Percentiles rank a stretch among this genome's conserved stretches.
Conservation (phyloP, 805 yeast genomes). For the Brettanomyces naardenensis region DNA sequence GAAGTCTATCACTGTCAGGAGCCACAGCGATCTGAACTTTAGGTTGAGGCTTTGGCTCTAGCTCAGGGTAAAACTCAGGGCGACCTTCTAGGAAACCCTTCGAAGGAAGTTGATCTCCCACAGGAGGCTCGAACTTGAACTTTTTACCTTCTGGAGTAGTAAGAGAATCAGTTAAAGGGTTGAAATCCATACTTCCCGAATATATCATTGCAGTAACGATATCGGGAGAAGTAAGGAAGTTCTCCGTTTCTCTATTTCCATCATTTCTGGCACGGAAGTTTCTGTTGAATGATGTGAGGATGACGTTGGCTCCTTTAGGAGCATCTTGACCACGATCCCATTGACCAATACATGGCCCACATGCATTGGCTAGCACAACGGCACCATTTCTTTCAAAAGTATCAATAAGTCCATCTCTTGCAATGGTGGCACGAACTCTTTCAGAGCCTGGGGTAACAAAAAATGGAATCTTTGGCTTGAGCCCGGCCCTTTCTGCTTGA, state of each 20-base stretch:
- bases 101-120: conserved; percentile 84
- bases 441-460: conserved; percentile 98
- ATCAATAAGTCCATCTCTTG: conserved; percentile 86
- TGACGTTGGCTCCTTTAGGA: conserved; percentile 92
- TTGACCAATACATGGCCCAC: conserved; percentile 99
- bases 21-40: conserved; percentile 48
- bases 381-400: conserved; percentile 91
- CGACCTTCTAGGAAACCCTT: conserved; percentile 86
- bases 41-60: conserved; percentile 46
- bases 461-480: conserved; percentile 85
- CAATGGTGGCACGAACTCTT: conserved; percentile 97
- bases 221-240: conserved; percentile 96
- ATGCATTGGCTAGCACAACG: conserved; percentile 91
- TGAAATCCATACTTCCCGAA: conserved; percentile 93
- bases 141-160: conserved; percentile 84
- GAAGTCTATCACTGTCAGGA: conserved; percentile 86
- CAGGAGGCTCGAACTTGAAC: conserved; percentile 82
- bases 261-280: conserved; percentile 97
- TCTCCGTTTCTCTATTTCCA: conserved; percentile 96
- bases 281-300: conserved; percentile 96
- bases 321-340: conserved; percentile 90
- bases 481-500: conserved; percentile 87
- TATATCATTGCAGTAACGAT: conserved; percentile 92
- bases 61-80: conserved; percentile 47
- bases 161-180: conserved; percentile 88